Evolutionary conservation across 2,329 filamentous ascomycete species (phyloP), one percentile per base, ranked within the genome.

Genomic region (Sphaerulina populicola): DNA sequence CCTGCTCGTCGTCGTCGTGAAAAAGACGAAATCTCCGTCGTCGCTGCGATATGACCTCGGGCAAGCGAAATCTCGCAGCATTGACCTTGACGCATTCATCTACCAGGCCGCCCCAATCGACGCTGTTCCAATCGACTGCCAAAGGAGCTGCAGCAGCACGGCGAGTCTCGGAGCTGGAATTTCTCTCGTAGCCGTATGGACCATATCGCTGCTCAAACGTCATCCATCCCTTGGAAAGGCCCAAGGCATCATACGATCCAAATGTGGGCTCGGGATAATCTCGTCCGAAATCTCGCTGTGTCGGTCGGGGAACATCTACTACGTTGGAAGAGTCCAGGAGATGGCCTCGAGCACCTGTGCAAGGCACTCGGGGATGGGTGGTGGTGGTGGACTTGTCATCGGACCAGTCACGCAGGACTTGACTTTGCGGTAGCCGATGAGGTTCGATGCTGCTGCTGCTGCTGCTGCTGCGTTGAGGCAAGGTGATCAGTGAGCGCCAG

Each of bases 221-320:
- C 80, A 86, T 78, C 45, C 85, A 78, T 4, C 82, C 80, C 60
- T 86, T 78, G 31, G 56, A 52, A 27, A 61, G 43, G 10, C 56
- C 47, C 11, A 61, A 44, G 6, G 52, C 50, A 18, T 56, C 53
- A 41, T 58, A 60, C 2, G 57, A 60, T 1, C 58, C 58, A 35
- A 44, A 42, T 4, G 52, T 50, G 9, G 47, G 41, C 14, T 47
- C 30, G 12, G 52, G 44, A 43, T 47, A 54, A 6, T n/a, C 7
- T 15, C 11, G 15, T 30, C 14, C 30, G 21, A 30, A 29, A n/a
- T 33, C 27, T 11, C 33, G 11, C 15, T 11, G 29, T 33, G 33
- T 30, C 14, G 42, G 33, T 8, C 33, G 31, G n/a, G 42, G 42
- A 30, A 44, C n/a, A 35, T 44, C 42, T 12, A 44, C 14, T 8